Base-by-base conservation (phyloP, 441 rosid species). In the Eruca vesicaria region DNA sequence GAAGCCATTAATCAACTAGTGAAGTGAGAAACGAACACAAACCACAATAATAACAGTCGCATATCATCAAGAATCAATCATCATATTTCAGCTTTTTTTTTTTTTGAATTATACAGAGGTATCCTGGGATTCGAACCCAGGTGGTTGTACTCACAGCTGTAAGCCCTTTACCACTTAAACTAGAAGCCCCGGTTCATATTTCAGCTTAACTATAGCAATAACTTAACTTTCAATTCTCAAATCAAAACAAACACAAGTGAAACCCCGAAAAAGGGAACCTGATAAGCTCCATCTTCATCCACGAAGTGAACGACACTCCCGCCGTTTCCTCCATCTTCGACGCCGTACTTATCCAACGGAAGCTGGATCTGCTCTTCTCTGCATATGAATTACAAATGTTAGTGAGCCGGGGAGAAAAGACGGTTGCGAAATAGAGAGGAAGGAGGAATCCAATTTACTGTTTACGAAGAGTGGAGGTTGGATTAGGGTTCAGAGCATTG, bases 311-410 rank as follows among this genome's bases (percentile, higher is more conserved):
- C 56, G 7, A 88, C 57, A 16, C 81, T 72, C 23, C 93, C 93
- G 16, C 69, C 38, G 11, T 81, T 87, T 60, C 76, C 85, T 29
- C 33, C 48, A 69, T 80, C 85, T 15, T 68, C 63, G 63, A 89
- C 75, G 23, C 96, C 94, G 23, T 87, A 89, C n/a, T 79, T 74
- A 21, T 71, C 86, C 73, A 90, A 65, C 1, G 93, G 71, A 60
- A 92, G 81, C 75, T 87, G 82, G 79, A 92, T 85, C 14, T 86
- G 76, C 32, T 84, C 89, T 43, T 86, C 87, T 35, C 97, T 90
- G 85, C 68, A 16, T 16, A 2, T 6, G 20, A 20, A 52, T 6
- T 5, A 66, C 38, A n/a, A 56, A 6, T 18, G 72, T 64, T 36
- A 63, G 35, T 2, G 69, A 62, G 20, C 12, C 5, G 28, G 36